These are phyloP conservation scores for Lizonia empirigonia DNA, from an alignment of 2,329 filamentous ascomycete species.

Conservation along the genomic window DNA sequence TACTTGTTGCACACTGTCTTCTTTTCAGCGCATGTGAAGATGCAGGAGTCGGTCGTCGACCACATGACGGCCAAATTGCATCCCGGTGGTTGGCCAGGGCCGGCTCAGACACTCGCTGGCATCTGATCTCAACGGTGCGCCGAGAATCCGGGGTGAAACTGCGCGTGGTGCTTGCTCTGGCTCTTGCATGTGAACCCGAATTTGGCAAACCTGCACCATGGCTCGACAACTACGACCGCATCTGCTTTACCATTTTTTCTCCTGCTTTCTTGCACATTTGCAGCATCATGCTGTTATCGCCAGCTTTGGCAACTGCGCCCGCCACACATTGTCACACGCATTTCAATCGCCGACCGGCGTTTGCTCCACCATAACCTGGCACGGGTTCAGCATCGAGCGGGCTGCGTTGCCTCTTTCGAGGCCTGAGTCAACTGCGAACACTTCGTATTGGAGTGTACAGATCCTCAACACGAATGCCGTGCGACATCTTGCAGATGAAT, in stretches of 20 bases:
- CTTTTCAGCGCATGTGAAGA: constrained; percentile 17
- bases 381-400: constrained; percentile 22
- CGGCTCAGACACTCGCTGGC: constrained; percentile 7
- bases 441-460: background rate
- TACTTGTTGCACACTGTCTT: constrained; percentile 18
- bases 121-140: constrained; percentile 1
- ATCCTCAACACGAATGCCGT: background rate
- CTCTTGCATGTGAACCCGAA: constrained; percentile 16
- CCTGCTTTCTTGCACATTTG: background rate
- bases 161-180: constrained; percentile 10
- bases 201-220: constrained; percentile 2
- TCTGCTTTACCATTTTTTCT: background rate
- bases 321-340: constrained; percentile 10
- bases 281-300: constrained; percentile 8
- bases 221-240: constrained; percentile 1
- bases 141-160: constrained; percentile 18
- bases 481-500: background rate
- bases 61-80: constrained; percentile 10
- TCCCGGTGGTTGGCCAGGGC: constrained; percentile 7
- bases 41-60: constrained; percentile 8
- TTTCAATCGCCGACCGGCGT: constrained; percentile 35
- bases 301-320: constrained; percentile 27
- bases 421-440: background rate
- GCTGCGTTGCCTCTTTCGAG: constrained; percentile 27
- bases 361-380: constrained; percentile 23